Conservation (phyloP, 1,284 basidiomycete species). For the Moesziomyces sp. region DNA sequence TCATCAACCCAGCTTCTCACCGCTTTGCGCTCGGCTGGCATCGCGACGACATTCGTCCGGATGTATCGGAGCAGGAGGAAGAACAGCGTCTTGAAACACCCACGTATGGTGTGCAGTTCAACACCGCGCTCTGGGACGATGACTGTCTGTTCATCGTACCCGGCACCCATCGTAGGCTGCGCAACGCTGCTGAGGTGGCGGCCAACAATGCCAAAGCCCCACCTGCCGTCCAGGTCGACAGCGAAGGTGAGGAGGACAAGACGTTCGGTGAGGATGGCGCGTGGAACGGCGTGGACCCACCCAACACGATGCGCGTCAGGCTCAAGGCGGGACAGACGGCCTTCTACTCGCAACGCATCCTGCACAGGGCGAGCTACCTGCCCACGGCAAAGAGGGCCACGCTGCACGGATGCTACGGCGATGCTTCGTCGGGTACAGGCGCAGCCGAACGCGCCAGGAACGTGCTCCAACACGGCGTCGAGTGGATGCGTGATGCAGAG, state of each 20-base stretch:
- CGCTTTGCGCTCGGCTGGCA: conserved; percentile 84
- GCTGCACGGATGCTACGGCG: conserved; percentile 79
- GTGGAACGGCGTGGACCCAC: conserved; percentile 73
- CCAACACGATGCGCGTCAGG: conserved; percentile 74
- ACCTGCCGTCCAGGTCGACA: conserved; percentile 14
- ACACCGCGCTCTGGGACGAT: conserved; percentile 81
- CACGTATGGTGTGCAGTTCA: conserved; percentile 83
- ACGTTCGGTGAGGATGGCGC: conserved; percentile 71
- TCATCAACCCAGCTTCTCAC: conserved; percentile 78
- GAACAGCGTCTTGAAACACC: conserved; percentile 73
- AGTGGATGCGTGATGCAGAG: conserved; percentile 76
- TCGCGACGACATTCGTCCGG: conserved; percentile 79
- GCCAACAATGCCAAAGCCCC: conserved; percentile 53
- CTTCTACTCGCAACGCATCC: conserved; percentile 84
- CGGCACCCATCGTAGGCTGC: conserved; percentile 74
- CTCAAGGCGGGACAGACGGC: conserved; percentile 79
- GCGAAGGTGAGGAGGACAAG: conserved; percentile 3
- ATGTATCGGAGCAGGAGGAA: conserved; percentile 77
- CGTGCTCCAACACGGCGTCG: conserved; percentile 78
- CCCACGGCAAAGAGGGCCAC: conserved; percentile 74
- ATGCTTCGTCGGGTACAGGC: conserved; percentile 20
- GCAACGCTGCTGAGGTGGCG: conserved; percentile 73
- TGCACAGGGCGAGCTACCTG: conserved; percentile 79
- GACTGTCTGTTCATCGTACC: conserved; percentile 81
- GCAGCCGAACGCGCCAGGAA: conserved; percentile 75